phyloP scores from a whole-genome alignment of 805 yeast genomes.

The Candida coleopterorum region DNA sequence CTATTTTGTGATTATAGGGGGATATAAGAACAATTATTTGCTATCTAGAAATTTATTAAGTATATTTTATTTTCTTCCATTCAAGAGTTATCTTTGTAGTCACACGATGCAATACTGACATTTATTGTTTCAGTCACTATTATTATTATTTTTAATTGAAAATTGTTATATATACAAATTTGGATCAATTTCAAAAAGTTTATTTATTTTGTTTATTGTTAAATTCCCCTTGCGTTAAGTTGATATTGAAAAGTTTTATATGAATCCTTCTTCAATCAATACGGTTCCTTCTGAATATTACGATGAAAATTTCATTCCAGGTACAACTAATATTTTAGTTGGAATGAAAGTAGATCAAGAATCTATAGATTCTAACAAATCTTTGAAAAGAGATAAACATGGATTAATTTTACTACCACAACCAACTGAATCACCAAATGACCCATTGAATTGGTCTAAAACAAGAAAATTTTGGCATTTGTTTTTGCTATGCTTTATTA shows the following conservation, averaged over 20 bases:
- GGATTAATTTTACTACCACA: constrained; percentile 43
- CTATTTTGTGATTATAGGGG: too few relatives aligned
- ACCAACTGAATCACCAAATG: constrained; percentile 45
- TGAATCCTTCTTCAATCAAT: not conserved
- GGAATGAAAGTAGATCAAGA: constrained; percentile 6
- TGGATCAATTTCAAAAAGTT: not conserved
- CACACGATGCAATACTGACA: constrained; percentile 3
- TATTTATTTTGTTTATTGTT: not conserved
- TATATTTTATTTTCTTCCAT: not conserved
- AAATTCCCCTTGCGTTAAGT: not conserved
- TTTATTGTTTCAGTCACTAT: not conserved
- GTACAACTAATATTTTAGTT: constrained; percentile 43
- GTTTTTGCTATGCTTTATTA: constrained; percentile 32
- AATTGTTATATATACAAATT: not conserved
- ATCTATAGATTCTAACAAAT: constrained; percentile 4
- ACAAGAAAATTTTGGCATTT: constrained; percentile 36
- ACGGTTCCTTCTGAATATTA: constrained; percentile 7
- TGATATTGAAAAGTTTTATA: not conserved
- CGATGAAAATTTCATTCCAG: constrained; percentile 45
- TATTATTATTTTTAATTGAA: not conserved
- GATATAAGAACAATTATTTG: too few relatives aligned
- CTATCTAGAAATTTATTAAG: too few relatives aligned
- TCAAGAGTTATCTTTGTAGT: not conserved
- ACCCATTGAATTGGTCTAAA: constrained; percentile 42
- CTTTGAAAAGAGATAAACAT: constrained; percentile 15